Base-by-base conservation (phyloP, 108 stramenopile genomes). In the Cylindrotheca closterium region DNA sequence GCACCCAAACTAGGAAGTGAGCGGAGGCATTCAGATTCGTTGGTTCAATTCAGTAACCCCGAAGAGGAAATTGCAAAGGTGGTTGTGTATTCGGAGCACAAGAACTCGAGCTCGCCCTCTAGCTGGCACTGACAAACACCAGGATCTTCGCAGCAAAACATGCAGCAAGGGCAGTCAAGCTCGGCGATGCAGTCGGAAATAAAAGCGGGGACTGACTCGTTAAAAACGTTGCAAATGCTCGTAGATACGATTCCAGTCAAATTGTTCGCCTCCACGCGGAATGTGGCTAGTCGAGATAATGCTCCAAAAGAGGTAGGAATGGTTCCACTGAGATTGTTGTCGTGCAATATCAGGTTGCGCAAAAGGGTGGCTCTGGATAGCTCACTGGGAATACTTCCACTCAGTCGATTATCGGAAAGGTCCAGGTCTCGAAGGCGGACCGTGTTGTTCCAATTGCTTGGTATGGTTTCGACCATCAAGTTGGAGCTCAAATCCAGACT, bases 321-420 rank as follows among this genome's bases (percentile, higher is more conserved):
- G 12, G 46, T 8, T 7, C 78, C 78, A 48, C 52, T 58, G 23
- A 74, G 57, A 27, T 29, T 18, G 29, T 74, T 74, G 32, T 58
- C 4, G 24, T 67, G 37, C 29, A 74, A 33, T 5, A 32, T 21
- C 22, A 74, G 49, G 7, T 45, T 15, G 2, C 60, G 50, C 47
- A 74, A 50, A 15, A 23, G 21, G 3, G 42, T 33, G 22, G 65
- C 29, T 10, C 47, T 7, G 22, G 78, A 81, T 45, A 86, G 53
- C 53, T 75, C 65, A 26, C 53, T 60, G 1, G 85, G 85, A 28
- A 86, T 74, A 0, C 78, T 46, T 1, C 85, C 85, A 5, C 58
- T 31, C 18, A 86, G 63, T 27, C 72, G 47, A 56, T 86, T 86
- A 15, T 42, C 49, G 1, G 73, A 74, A 15, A 74, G 42, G 46